phyloP scores from a whole-genome alignment of 805 yeast species.

The Candida arabinofermentans region DNA sequence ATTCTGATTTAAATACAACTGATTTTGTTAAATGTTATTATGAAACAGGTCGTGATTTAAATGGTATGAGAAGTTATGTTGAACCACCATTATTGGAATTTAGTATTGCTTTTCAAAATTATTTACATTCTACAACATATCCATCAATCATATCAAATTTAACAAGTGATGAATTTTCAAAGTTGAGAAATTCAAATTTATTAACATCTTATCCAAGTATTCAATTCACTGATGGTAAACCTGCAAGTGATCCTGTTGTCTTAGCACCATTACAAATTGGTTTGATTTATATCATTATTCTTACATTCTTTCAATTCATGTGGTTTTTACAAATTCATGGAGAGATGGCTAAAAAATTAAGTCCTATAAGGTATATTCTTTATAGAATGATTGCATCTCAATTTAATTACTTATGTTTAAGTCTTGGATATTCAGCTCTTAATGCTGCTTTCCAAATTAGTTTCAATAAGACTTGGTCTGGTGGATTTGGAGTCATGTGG shows the following conservation, averaged over 20 bases:
- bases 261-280: slow-evolving; percentile 74
- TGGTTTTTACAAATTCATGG: slow-evolving; percentile 55
- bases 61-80: slow-evolving; percentile 42
- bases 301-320: slow-evolving; percentile 68
- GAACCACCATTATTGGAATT: slow-evolving; percentile 39
- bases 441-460: slow-evolving; percentile 67
- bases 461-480: slow-evolving; percentile 49
- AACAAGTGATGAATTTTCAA: slow-evolving; percentile 10
- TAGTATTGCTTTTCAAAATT: slow-evolving; percentile 25
- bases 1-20: slow-evolving; percentile 28
- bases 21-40: slow-evolving; percentile 32
- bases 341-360: slow-evolving; percentile 40
- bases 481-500: slow-evolving; percentile 77
- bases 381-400: slow-evolving; percentile 52
- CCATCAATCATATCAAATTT: slow-evolving; percentile 23
- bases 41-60: slow-evolving; percentile 63
- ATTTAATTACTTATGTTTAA: slow-evolving; percentile 50
- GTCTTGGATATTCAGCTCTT: slow-evolving; percentile 55
- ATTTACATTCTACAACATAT: slow-evolving; percentile 15
- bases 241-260: slow-evolving; percentile 45
- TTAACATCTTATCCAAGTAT: slow-evolving; percentile 21
- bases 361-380: slow-evolving; percentile 41
- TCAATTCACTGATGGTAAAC: slow-evolving; percentile 41
- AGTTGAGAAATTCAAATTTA: slow-evolving; percentile 1
- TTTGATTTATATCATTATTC: slow-evolving; percentile 62